Conservation (phyloP, 2,329 filamentous ascomycete species). For the Ophiostoma australiae region DNA sequence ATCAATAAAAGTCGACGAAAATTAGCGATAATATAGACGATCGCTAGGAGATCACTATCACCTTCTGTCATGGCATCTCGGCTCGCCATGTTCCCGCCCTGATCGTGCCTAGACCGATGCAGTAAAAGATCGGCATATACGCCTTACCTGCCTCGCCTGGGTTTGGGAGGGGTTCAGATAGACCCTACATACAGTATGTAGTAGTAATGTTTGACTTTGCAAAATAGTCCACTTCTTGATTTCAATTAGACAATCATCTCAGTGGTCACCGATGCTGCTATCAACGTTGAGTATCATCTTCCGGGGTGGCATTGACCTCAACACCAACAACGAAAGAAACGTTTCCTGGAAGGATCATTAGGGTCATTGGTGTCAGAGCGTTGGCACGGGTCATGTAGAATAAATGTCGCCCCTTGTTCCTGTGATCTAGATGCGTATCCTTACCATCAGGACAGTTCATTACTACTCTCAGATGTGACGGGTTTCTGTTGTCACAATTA, state of each 20-base stretch:
- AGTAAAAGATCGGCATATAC: not conserved
- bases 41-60: not conserved
- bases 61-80: not conserved
- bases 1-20: not conserved
- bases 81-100: not conserved
- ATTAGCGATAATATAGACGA: not conserved
- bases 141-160: not conserved
- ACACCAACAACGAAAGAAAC: not conserved
- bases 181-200: not conserved
- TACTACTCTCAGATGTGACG: not conserved
- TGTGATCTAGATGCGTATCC: not conserved
- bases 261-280: not conserved
- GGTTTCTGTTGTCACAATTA: not conserved
- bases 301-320: not conserved
- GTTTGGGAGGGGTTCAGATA: not conserved
- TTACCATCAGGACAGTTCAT: not conserved
- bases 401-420: not conserved
- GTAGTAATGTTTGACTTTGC: not conserved
- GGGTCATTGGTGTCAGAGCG: not conserved
- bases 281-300: not conserved
- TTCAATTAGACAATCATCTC: not conserved
- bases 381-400: not conserved
- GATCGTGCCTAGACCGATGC: not conserved
- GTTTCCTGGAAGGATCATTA: conserved; percentile 2
- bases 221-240: too few relatives aligned